A percentile compares a stretch with the other conserved stretches of the same genome.
Evolutionary conservation across 345 rosid genomes (phyloP).

Genomic region (Zanthoxylum bungeanum): DNA sequence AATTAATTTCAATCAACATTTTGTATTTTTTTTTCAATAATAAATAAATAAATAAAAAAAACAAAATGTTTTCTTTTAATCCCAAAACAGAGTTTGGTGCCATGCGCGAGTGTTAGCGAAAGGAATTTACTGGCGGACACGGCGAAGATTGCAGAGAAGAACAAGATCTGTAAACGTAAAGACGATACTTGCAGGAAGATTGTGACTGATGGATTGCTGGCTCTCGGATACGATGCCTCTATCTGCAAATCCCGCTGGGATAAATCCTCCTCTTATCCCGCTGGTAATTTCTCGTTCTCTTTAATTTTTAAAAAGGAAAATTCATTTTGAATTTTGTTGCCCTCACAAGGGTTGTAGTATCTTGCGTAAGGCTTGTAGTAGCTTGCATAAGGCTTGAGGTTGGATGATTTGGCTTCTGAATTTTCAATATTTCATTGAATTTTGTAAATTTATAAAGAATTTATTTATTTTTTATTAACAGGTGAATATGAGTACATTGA

Average conservation of each 20-base stretch:
- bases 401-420: no score
- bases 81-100: constrained; percentile 53
- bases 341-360: no score
- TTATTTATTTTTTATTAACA: constrained; percentile 22
- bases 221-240: constrained; percentile 71
- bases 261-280: constrained; percentile 58
- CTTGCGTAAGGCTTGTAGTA: no score
- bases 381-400: no score
- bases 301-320: background rate
- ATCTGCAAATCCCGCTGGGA: constrained; percentile 92
- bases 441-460: background rate
- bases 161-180: constrained; percentile 53
- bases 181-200: constrained; percentile 51
- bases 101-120: constrained; percentile 46
- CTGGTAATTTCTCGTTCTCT: constrained; percentile 52
- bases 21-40: background rate
- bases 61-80: background rate
- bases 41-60: background rate
- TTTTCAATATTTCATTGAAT: no score
- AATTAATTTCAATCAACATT: no score
- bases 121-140: constrained; percentile 60
- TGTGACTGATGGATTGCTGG: constrained; percentile 49
- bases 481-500: constrained; percentile 81
- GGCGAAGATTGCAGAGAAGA: constrained; percentile 69
- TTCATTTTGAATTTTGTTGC: background rate